These are phyloP conservation scores for Rhazya stricta DNA, from an alignment of 257 asterid genomes.

Conservation along the genomic window DNA sequence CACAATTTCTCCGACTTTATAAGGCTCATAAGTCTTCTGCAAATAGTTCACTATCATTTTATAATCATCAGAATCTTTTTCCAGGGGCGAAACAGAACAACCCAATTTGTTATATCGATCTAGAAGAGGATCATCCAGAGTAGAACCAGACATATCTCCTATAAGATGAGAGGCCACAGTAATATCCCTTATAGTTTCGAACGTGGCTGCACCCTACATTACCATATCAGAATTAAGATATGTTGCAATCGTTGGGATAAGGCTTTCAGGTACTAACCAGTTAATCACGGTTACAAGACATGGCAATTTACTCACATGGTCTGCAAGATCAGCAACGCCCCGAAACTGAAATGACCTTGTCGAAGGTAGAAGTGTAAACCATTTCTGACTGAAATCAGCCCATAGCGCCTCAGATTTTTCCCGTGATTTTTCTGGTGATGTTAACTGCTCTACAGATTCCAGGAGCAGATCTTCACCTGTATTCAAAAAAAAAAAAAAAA, in stretches of 20 bases:
- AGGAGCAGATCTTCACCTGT: slow-evolving; percentile 59
- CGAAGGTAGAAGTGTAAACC: slow-evolving; percentile 75
- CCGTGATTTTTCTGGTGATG: slow-evolving; percentile 19
- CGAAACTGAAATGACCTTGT: slow-evolving; percentile 52
- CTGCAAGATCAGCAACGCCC: slow-evolving; percentile 57
- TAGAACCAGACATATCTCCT: slow-evolving; percentile 69
- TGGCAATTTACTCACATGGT: slow-evolving; percentile 50
- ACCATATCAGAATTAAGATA: not conserved
- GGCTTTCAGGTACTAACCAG: no score
- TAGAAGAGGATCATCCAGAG: slow-evolving; percentile 69
- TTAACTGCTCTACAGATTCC: slow-evolving; percentile 37
- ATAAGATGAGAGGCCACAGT: slow-evolving; percentile 70
- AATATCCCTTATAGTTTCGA: slow-evolving; percentile 72
- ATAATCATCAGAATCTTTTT: slow-evolving; percentile 57
- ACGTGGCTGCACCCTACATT: slow-evolving; percentile 66
- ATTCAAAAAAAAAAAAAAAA: not conserved
- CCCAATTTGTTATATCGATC: slow-evolving; percentile 69
- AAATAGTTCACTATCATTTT: slow-evolving; percentile 69
- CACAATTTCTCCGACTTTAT: slow-evolving; percentile 71
- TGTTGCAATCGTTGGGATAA: no score
- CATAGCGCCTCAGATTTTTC: slow-evolving; percentile 34
- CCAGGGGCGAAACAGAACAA: slow-evolving; percentile 50
- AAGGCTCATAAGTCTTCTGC: slow-evolving; percentile 76
- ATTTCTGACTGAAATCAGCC: slow-evolving; percentile 63
- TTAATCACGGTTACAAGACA: no score